Conservation (phyloP, 2,329 filamentous ascomycete genomes). For the Cadophora sp. region DNA sequence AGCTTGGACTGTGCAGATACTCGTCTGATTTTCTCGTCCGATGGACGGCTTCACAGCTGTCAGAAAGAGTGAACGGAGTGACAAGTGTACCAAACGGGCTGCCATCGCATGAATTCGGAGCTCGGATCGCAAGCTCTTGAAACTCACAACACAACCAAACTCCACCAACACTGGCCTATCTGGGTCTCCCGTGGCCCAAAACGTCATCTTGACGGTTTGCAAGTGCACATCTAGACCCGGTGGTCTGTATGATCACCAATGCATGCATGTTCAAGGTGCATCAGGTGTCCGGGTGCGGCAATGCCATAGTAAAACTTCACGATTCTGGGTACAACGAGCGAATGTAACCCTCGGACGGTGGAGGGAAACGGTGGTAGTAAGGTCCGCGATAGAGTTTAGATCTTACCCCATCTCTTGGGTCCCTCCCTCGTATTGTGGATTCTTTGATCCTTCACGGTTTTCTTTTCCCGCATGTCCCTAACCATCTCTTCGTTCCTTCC, state of each 20-base stretch:
- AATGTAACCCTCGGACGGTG: slow-evolving; percentile 11
- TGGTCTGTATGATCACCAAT: slow-evolving; percentile 34
- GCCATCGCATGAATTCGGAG: slow-evolving; percentile 32
- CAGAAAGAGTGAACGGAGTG: slow-evolving; percentile 11
- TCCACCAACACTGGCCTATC: slow-evolving; percentile 18
- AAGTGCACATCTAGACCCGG: slow-evolving; percentile 19
- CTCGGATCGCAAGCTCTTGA: slow-evolving; percentile 29
- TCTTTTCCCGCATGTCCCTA: slow-evolving; percentile 2
- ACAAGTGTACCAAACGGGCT: slow-evolving; percentile 17
- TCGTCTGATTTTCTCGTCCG: slow-evolving; percentile 14
- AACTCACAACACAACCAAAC: slow-evolving; percentile 30
- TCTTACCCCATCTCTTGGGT: slow-evolving; percentile 21
- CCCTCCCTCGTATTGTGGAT: slow-evolving; percentile 6
- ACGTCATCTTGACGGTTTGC: slow-evolving; percentile 15
- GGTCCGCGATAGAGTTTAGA: slow-evolving; percentile 10
- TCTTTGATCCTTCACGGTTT: not conserved
- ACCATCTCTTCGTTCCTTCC: slow-evolving; percentile 22
- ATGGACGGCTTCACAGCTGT: slow-evolving; percentile 10
- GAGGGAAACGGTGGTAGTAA: slow-evolving; percentile 7
- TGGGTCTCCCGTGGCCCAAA: slow-evolving; percentile 17
- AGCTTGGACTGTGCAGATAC: slow-evolving; percentile 7
- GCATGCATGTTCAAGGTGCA: slow-evolving; percentile 28
- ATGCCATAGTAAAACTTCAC: slow-evolving; percentile 35
- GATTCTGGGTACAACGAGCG: slow-evolving; percentile 15
- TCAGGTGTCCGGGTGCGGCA: slow-evolving; percentile 26